Base-by-base conservation (phyloP, 257 asterid species). In the Ocimum tenuiflorum region DNA sequence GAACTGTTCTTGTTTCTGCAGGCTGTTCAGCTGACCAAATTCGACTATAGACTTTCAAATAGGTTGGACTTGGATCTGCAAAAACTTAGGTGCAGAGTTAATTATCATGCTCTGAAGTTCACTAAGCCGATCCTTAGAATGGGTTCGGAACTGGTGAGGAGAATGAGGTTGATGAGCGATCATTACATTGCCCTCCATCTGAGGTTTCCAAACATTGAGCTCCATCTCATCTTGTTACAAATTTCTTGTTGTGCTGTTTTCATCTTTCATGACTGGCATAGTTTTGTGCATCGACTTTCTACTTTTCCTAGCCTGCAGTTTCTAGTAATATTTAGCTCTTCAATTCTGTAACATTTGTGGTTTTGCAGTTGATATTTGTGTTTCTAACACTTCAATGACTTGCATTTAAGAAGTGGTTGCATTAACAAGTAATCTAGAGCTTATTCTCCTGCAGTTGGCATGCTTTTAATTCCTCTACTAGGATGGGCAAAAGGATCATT, bases 81-180 rank as follows among this genome's bases (percentile, higher is more conserved):
- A 77, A 94, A 86, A 85, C 97, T 94, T 71, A 79, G 99, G 69
- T 90, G 99, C 77, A 85, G 97, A 82, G 96, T 83, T 52, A 94
- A 94, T 67, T 94, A 90, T 81, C 99, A 90, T 46, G 95, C 99
- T 19, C 79, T 94, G 75, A 94, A 77, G 85, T 94, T 94, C 86
- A 87, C 96, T 42, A 72, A 86, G 50, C 85, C 92, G 63, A 94
- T 94, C 54, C 86, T 67, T 71, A 75, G 80, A 71, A 86, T 90
- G 96, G 99, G 96, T 48, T 78, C 74, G 24, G 81, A 79, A 73
- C 76, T 94, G 86, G 88, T 94, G 50, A 91, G 74, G 62, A 77
- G 92, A 67, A 94, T 94, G 97, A 85, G 89, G 78, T 63, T 11
- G 80, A 85, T 46, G 74, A 83, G 95, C 88, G 84, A 85, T 80